Conservation (phyloP, 1,139 yeast genomes). For the Maudiozyma humilis region DNA sequence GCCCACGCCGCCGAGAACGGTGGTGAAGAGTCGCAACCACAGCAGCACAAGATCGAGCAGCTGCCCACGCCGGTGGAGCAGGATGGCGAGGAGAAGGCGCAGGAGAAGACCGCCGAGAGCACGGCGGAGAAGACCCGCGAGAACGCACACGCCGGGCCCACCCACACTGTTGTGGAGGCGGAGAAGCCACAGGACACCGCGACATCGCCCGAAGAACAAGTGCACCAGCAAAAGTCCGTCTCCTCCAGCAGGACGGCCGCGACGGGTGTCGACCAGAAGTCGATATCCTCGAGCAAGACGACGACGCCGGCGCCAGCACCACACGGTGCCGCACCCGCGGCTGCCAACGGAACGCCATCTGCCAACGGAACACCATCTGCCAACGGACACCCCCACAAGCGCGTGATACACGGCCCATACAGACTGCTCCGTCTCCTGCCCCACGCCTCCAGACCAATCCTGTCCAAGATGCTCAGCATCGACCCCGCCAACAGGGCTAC, state of each 20-base stretch:
- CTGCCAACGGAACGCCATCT: no score
- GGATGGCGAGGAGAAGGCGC: no score
- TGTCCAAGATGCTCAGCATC: slow-evolving; percentile 63
- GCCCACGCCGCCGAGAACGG: neutral
- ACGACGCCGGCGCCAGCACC: neutral
- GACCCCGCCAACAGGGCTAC: slow-evolving; percentile 65
- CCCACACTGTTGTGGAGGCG: neutral
- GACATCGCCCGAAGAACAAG: neutral
- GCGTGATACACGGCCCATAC: slow-evolving; percentile 64
- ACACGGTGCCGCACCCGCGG: no score
- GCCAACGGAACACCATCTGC: slow-evolving; percentile 5
- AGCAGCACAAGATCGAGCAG: no score
- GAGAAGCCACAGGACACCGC: neutral
- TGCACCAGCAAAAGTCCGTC: neutral
- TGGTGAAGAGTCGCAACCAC: neutral
- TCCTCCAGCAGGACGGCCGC: slow-evolving; percentile 2
- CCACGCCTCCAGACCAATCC: slow-evolving; percentile 70
- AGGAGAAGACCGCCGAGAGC: slow-evolving; percentile 1
- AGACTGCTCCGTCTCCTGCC: slow-evolving; percentile 81
- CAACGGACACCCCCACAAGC: slow-evolving; percentile 19
- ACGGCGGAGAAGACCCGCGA: neutral
- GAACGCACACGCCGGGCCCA: neutral
- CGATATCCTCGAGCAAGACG: neutral
- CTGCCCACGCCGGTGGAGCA: slow-evolving; percentile 10
- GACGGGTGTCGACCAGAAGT: neutral